Base-by-base conservation (phyloP, 2,329 filamentous ascomycete species). In the Claviceps humidiphila region DNA sequence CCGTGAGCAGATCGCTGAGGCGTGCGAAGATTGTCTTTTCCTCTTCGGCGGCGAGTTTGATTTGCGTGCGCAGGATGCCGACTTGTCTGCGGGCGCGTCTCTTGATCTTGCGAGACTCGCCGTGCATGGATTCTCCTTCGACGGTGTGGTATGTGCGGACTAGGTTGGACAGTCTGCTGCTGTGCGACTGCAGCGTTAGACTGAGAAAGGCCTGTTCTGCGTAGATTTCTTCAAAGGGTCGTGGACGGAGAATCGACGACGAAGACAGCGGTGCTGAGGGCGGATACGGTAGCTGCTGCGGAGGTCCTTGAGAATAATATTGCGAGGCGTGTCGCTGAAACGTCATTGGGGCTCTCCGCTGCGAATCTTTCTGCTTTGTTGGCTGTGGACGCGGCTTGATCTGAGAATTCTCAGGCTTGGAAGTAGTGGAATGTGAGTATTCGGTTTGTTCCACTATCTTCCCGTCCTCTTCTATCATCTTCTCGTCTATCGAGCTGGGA, bases 1-100 rank as follows among this genome's bases (percentile, higher is more conserved):
- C 75, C 16, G 73, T 61, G 38, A 71, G 66, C 14, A 81, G 57
- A 53, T 80, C 75, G 13, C 69, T 64, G n/a, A 81, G 63, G 2
- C 75, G 66, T 16, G 64, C 53, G 41, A 74, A 60, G 6, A 78
- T 69, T 16, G 64, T 57, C 51, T 64, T 69, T 58, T 80, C 72
- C 57, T 78, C 73, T 50, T 69, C 65, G 2, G 70, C 69, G 0
- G 67, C 70, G 44, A 72, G 66, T n/a, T 64, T 59, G 37, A 80
- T 68, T 53, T 69, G 70, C 49, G 63, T 64, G 47, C 63, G 69
- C 11, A 78, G 54, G 51, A 71, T 64, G 2, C 64, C 61, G 4
- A 72, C 59, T 41, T 73, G 64, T 54, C 75, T 77, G 38, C 66
- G 66, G 11, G 69, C 57, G 45, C 58, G 62, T 20, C 67, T 64